Base-by-base conservation (phyloP, 2,329 filamentous ascomycete species). In the Fusarium mangiferae region DNA sequence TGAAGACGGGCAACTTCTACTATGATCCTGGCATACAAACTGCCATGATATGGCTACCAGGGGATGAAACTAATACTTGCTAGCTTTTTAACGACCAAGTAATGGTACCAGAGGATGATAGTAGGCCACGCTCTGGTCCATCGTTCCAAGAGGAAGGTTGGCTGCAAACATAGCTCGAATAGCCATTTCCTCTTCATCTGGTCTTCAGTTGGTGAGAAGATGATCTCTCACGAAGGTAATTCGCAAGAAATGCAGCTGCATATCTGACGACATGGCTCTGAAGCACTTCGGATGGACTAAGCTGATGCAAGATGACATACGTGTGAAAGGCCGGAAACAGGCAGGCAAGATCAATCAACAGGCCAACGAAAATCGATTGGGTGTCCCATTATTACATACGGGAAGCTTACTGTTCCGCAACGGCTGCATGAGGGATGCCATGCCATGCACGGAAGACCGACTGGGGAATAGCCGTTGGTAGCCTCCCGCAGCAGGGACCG, bases 301-400 rank as follows among this genome's bases (percentile, higher is more conserved):
- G 62, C 68, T 66, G 65, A 56, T 62, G 56, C 58, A 39, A 61
- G 44, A 38, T 49, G 44, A 60, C 49, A 44, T 62, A 45, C 44
- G 28, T 38, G n/a, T n/a, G 7, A 48, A 55, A 36, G 38, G 42
- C 49, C 22, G 20, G 30, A 20, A 57, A 51, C 17, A 30, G 30
- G 33, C 35, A 36, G 24, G n/a, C 22, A 64, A 38, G 22, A 38
- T 59, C 63, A 42, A 26, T 35, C 45, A 46, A 30, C 51, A 49
- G 44, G 41, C 6, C 39, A 35, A 36, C 28, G 4, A n/a, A 56
- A 22, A 30, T 18, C 44, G 24, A 22, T 36, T 41, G 35, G 28
- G 10, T 30, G 36, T 42, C 30, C 30, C 26, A 22, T 38, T 51
- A 41, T 30, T 64, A 45, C 30, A 46, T 48, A 33, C 68, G 71